Conservation (phyloP, 2,329 filamentous ascomycete genomes). For the Pyrenochaeta sp. region DNA sequence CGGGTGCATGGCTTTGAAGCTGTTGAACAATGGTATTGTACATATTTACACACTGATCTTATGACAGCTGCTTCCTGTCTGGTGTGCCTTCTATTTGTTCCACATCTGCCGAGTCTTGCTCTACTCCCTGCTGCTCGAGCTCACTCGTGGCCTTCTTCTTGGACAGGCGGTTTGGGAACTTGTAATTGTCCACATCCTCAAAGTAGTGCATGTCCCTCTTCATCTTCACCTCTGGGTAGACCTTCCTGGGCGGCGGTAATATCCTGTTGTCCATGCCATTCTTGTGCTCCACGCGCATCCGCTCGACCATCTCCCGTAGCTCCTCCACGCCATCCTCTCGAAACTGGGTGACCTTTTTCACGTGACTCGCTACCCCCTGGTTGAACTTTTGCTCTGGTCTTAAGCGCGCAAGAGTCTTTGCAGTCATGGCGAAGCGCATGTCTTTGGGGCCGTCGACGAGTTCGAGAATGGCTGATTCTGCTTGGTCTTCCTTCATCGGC, state of each 20-base stretch:
- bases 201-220: conserved; percentile 40
- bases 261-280: conserved; percentile 35
- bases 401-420: conserved; percentile 76
- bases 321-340: conserved; percentile 71
- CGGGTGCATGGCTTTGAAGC: no score
- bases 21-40: conserved; percentile 14
- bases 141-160: conserved; percentile 8
- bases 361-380: conserved; percentile 78
- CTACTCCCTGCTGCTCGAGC: not conserved
- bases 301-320: conserved; percentile 69
- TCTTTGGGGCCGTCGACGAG: conserved; percentile 94
- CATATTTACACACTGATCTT: conserved; percentile 2
- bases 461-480: conserved; percentile 88
- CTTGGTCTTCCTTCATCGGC: conserved; percentile 87
- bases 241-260: conserved; percentile 39
- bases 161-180: conserved; percentile 30
- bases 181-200: conserved; percentile 32
- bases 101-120: not conserved
- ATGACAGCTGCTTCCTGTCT: not conserved
- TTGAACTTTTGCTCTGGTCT: conserved; percentile 66
- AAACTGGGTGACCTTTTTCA: conserved; percentile 82
- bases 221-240: conserved; percentile 40
- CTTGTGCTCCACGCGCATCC: conserved; percentile 38
- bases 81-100: not conserved
- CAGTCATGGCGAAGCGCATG: conserved; percentile 93